phyloP scores from a whole-genome alignment of 805 yeast species.

The Pichia cabralensis region DNA sequence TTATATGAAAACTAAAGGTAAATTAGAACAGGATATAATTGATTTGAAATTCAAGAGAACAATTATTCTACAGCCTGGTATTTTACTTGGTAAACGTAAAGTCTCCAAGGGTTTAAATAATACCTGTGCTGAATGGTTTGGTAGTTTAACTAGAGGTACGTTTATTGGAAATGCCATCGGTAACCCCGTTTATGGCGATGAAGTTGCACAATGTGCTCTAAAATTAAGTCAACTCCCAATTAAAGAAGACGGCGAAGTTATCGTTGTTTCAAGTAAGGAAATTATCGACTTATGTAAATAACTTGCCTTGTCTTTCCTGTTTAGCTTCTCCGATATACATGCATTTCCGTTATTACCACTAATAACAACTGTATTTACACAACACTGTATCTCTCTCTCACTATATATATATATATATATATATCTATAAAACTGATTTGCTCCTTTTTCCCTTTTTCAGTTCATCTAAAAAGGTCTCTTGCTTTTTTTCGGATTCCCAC shows the following conservation, averaged over 20 bases:
- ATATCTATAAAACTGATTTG: too few species aligned
- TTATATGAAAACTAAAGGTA: slow-evolving; percentile 64
- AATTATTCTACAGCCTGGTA: slow-evolving; percentile 72
- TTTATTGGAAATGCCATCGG: slow-evolving; percentile 22
- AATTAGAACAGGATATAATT: slow-evolving; percentile 57
- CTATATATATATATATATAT: too few species aligned
- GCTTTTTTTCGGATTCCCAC: too few species aligned
- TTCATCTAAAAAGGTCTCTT: too few species aligned
- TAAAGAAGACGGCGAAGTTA: slow-evolving; percentile 17
- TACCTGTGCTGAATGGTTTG: slow-evolving; percentile 24
- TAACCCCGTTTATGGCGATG: slow-evolving; percentile 53
- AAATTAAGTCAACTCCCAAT: slow-evolving; percentile 17
- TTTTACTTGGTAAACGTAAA: slow-evolving; percentile 54
- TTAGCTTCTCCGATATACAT: too few species aligned
- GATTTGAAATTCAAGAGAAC: slow-evolving; percentile 60
- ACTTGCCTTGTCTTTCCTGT: too few species aligned
- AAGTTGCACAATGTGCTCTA: slow-evolving; percentile 47
- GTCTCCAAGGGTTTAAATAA: slow-evolving; percentile 30
- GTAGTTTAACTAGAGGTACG: slow-evolving; percentile 26
- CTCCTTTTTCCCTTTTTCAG: too few species aligned
- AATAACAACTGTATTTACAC: too few species aligned
- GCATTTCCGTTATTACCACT: too few species aligned
- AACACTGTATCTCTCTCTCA: too few species aligned
- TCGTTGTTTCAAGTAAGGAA: slow-evolving; percentile 15
- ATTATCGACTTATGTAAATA: too few species aligned